Conservation (phyloP, 345 rosid genomes). For the Salix suchowensis region DNA sequence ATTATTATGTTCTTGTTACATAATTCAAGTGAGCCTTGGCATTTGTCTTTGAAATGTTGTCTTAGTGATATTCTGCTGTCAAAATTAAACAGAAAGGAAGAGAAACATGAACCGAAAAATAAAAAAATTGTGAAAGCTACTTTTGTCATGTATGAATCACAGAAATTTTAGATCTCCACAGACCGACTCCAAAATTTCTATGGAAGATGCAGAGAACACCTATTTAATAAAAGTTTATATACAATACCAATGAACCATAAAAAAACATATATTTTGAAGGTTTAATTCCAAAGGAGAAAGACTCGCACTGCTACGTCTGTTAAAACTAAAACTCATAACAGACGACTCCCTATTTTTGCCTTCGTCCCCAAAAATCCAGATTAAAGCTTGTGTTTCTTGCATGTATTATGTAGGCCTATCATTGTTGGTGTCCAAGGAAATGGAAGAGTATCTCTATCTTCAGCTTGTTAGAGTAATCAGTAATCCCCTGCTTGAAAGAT, state of each 20-base stretch:
- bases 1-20: too few relatives aligned
- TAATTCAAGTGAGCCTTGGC: too few relatives aligned
- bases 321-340: neutral
- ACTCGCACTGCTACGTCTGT: neutral
- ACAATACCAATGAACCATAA: neutral
- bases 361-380: neutral
- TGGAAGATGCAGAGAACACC: neutral
- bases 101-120: neutral
- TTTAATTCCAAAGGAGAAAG: neutral
- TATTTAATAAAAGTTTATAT: neutral
- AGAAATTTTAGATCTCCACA: neutral
- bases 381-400: conserved; percentile 7
- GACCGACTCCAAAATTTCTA: neutral
- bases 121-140: neutral
- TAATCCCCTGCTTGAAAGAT: conserved; percentile 18
- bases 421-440: neutral
- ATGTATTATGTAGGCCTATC: neutral
- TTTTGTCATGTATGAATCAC: neutral
- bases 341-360: neutral
- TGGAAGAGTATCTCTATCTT: conserved; percentile 3
- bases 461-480: conserved; percentile 2
- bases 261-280: neutral
- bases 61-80: neutral
- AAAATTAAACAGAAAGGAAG: neutral
- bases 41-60: too few relatives aligned